A percentile compares a stretch with the other conserved stretches of the same genome.
Evolutionary conservation across 2,329 filamentous ascomycete species (phyloP).

Genomic region (Aureobasidium namibiae): DNA sequence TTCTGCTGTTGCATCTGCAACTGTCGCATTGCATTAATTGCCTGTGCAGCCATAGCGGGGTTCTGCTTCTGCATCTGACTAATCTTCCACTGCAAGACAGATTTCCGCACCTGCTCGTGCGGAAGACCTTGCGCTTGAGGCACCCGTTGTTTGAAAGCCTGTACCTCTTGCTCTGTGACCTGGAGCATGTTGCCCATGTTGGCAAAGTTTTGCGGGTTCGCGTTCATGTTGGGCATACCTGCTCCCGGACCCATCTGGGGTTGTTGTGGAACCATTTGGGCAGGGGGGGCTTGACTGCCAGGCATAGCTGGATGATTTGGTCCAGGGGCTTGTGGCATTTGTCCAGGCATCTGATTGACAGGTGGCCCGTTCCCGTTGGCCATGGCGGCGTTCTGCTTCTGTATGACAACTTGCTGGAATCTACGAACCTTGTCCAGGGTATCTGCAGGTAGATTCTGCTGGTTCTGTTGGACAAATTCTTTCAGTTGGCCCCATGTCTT

Average conservation of each 20-base stretch:
- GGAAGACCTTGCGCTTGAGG: slow-evolving; percentile 22
- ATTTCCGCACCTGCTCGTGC: slow-evolving; percentile 36
- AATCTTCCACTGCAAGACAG: slow-evolving; percentile 20
- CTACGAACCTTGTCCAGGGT: slow-evolving; percentile 31
- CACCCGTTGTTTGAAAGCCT: slow-evolving; percentile 24
- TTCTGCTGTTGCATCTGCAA: slow-evolving; percentile 22
- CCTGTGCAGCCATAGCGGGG: slow-evolving; percentile 5
- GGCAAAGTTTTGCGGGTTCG: not conserved
- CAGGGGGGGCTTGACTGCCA: slow-evolving; percentile 28
- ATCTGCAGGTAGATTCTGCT: slow-evolving; percentile 32
- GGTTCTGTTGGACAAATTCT: slow-evolving; percentile 42
- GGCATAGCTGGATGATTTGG: slow-evolving; percentile 7
- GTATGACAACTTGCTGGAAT: slow-evolving; percentile 8
- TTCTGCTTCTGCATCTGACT: slow-evolving; percentile 14
- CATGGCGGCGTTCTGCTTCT: not conserved
- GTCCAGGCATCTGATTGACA: slow-evolving; percentile 11
- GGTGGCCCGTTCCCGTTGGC: not conserved
- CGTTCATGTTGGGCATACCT: slow-evolving; percentile 16
- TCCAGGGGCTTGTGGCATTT: not conserved
- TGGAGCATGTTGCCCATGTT: slow-evolving; percentile 17
- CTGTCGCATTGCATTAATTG: slow-evolving; percentile 21
- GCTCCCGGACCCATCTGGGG: slow-evolving; percentile 20
- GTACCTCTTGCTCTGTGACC: slow-evolving; percentile 34
- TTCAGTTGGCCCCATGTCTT: slow-evolving; percentile 52
- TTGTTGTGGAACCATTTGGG: slow-evolving; percentile 30